Conservation (phyloP, 495 filamentous ascomycete genomes). For the Penicillium coprophilum region DNA sequence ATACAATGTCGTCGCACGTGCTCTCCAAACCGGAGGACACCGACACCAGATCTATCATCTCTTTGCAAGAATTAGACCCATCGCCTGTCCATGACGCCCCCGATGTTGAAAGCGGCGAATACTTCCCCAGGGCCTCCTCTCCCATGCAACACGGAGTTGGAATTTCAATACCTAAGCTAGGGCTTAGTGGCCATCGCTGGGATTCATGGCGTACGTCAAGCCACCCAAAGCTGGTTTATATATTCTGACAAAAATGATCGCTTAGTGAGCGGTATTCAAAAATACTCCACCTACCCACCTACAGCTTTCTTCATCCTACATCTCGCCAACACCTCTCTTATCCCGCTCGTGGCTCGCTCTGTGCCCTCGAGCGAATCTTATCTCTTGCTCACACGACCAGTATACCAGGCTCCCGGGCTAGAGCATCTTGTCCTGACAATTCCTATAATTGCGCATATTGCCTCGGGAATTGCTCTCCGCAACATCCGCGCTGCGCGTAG, state of each 20-base stretch:
- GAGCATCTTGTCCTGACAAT: constrained; percentile 49
- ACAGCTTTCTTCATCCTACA: constrained; percentile 75
- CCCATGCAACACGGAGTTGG: constrained; percentile 20
- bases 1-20: constrained; percentile 8
- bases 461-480: constrained; percentile 72
- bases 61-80: constrained; percentile 77
- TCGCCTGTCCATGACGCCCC: constrained; percentile 70
- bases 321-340: constrained; percentile 74
- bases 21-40: constrained; percentile 29
- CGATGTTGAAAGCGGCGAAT: constrained; percentile 54
- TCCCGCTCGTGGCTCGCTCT: constrained; percentile 62
- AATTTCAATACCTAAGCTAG: constrained; percentile 41
- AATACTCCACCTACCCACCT: constrained; percentile 86
- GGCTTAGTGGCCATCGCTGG: constrained; percentile 59
- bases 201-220: constrained; percentile 59
- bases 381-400: constrained; percentile 60
- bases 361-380: constrained; percentile 54
- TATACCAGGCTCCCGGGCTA: constrained; percentile 73
- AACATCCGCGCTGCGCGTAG: constrained; percentile 67
- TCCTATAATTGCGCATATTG: constrained; percentile 51
- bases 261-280: constrained; percentile 75
- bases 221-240: constrained; percentile 1
- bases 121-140: constrained; percentile 42
- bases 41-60: constrained; percentile 53
- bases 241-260: constrained; percentile 4